Conservation (phyloP, 805 yeast species). For the Starmerella potacharoeniae region DNA sequence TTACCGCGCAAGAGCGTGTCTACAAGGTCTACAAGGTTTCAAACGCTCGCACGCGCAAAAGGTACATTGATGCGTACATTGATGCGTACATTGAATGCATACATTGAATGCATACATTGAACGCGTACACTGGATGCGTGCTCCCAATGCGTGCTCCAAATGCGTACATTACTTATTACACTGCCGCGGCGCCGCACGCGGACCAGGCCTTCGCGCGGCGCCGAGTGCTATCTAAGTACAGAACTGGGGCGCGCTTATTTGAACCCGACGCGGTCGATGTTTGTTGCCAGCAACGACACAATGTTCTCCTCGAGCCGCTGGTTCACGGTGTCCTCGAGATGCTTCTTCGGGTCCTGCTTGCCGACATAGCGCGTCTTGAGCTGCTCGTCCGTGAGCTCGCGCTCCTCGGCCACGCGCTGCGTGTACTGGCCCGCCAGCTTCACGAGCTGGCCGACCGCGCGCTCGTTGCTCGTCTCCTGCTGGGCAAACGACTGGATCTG, state of each 20-base stretch:
- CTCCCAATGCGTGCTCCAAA: no score
- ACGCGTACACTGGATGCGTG: no score
- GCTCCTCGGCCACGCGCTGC: constrained; percentile 83
- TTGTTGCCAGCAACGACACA: constrained; percentile 74
- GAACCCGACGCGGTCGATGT: constrained; percentile 82
- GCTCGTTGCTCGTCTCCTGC: constrained; percentile 64
- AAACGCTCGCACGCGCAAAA: no score
- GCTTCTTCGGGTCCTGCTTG: constrained; percentile 97
- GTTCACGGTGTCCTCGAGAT: constrained; percentile 80
- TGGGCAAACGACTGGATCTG: constrained; percentile 63
- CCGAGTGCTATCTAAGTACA: no score
- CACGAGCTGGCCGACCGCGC: constrained; percentile 66
- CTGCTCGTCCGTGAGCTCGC: constrained; percentile 75
- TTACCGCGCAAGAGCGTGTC: no score
- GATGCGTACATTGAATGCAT: no score
- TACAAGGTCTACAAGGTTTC: no score
- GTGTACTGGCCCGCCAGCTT: constrained; percentile 84
- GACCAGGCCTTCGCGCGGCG: no score
- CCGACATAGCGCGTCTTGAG: constrained; percentile 94
- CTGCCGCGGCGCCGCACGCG: no score
- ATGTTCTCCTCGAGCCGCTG: constrained; percentile 79
- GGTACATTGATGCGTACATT: no score
- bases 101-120: no score
- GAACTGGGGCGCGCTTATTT: constrained; percentile 38
- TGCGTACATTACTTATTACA: not conserved